These are phyloP conservation scores for Fusarium sp. DNA, from an alignment of 2,329 filamentous ascomycete genomes.

Conservation along the genomic window DNA sequence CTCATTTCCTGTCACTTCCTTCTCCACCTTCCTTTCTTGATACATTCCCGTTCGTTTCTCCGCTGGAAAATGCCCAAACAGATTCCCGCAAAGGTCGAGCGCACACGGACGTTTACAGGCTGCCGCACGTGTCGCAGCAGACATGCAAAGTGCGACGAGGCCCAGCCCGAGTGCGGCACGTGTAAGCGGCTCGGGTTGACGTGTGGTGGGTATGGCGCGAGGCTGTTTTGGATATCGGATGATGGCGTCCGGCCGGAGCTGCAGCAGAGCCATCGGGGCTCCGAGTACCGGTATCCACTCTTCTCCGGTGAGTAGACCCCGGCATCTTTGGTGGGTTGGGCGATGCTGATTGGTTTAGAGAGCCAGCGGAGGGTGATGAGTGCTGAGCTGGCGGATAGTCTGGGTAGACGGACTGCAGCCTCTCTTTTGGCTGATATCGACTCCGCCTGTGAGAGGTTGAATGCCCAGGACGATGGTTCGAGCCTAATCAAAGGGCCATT, in stretches of 20 bases:
- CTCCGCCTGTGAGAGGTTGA: slow-evolving; percentile 39
- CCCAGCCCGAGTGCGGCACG: slow-evolving; percentile 55
- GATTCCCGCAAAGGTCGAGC: slow-evolving; percentile 33
- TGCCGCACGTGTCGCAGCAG: slow-evolving; percentile 54
- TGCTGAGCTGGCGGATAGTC: slow-evolving; percentile 51
- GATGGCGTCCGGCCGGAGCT: slow-evolving; percentile 38
- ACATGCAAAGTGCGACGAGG: slow-evolving; percentile 61
- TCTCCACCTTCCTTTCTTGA: slow-evolving; percentile 43
- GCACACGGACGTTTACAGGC: slow-evolving; percentile 52
- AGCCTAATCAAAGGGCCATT: slow-evolving; percentile 41
- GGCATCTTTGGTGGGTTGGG: too few relatives aligned
- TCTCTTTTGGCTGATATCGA: slow-evolving; percentile 47
- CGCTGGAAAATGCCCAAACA: slow-evolving; percentile 33
- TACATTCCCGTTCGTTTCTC: neutral
- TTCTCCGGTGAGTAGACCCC: slow-evolving; percentile 53
- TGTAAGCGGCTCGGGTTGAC: slow-evolving; percentile 53
- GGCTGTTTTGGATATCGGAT: slow-evolving; percentile 51
- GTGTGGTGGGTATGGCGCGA: slow-evolving; percentile 58
- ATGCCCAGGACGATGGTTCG: neutral
- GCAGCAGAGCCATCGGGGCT: slow-evolving; percentile 45
- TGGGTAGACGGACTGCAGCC: slow-evolving; percentile 45
- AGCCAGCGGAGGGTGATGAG: slow-evolving; percentile 43
- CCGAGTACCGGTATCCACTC: slow-evolving; percentile 58
- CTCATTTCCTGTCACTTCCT: neutral
- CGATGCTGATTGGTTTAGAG: slow-evolving; percentile 29